These are phyloP conservation scores for Xylaria sp. DNA, from an alignment of 495 filamentous ascomycete species.

Conservation along the genomic window DNA sequence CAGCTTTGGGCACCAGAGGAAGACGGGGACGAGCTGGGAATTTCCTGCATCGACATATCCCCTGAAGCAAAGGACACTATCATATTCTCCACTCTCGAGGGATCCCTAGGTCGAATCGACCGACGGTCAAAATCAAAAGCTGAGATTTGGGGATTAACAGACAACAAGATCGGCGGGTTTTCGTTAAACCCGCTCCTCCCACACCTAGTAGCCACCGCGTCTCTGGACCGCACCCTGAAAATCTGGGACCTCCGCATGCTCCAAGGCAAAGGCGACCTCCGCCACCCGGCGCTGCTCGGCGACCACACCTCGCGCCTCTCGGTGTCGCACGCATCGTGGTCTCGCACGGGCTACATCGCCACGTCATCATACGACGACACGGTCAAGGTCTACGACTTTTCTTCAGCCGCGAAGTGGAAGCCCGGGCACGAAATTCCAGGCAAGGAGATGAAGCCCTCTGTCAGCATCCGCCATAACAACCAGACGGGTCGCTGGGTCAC, in stretches of 20 bases:
- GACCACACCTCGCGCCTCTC: slow-evolving; percentile 83
- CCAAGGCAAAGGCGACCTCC: slow-evolving; percentile 55
- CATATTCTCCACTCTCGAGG: slow-evolving; percentile 87
- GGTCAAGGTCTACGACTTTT: slow-evolving; percentile 87
- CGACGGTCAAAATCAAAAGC: slow-evolving; percentile 65
- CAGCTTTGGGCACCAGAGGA: slow-evolving; percentile 80
- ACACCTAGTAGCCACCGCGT: slow-evolving; percentile 88
- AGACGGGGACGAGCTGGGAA: slow-evolving; percentile 71
- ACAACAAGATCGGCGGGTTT: slow-evolving; percentile 97
- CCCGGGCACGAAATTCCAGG: slow-evolving; percentile 64
- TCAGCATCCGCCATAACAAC: slow-evolving; percentile 85
- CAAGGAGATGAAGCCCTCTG: slow-evolving; percentile 70
- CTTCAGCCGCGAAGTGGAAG: slow-evolving; percentile 68
- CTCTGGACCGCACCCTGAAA: slow-evolving; percentile 85
- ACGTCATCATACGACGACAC: slow-evolving; percentile 95
- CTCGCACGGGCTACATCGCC: slow-evolving; percentile 78
- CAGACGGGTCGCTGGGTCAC: slow-evolving; percentile 83
- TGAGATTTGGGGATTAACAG: slow-evolving; percentile 77
- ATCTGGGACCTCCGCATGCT: slow-evolving; percentile 94
- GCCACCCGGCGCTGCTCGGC: slow-evolving; percentile 71
- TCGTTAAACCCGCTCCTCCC: slow-evolving; percentile 76
- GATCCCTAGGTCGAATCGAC: slow-evolving; percentile 79
- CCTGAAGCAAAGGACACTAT: slow-evolving; percentile 72
- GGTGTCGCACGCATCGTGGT: slow-evolving; percentile 91
- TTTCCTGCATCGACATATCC: slow-evolving; percentile 83